Base-by-base conservation (phyloP, 1,284 basidiomycete genomes). In the Cryptococcus sp. region DNA sequence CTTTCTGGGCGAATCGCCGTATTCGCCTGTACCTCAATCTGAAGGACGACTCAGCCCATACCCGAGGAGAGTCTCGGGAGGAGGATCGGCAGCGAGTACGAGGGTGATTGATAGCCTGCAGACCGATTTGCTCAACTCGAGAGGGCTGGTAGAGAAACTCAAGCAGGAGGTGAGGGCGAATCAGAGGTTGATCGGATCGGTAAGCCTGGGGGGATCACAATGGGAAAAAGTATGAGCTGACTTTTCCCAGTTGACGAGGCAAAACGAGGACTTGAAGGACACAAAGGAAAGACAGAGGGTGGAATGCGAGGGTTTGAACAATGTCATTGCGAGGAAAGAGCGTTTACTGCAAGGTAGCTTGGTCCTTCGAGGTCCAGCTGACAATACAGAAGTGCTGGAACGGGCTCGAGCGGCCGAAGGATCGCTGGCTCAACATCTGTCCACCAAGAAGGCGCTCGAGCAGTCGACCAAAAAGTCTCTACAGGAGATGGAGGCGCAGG, bases 221-320 rank as follows among this genome's bases (percentile, higher is more conserved):
- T n/a, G n/a, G n/a, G n/a, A n/a, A n/a, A n/a, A n/a, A n/a, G 11
- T 4, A 19, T 14, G 10, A 11, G 41, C 31, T 43, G 28, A 54
- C 23, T 12, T 10, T 10, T n/a, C n/a, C n/a, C 45, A 73, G 66
- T 55, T 74, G 19, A 71, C 69, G 2, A 50, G 69, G n/a, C 65
- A 68, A 48, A 68, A 55, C 18, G 72, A 72, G 40, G 71, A 71
- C 53, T 54, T 72, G 26, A 66, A 68, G 42, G 71, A 72, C 46
- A 70, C 68, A 3, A 61, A 63, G 40, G 69, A 70, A 32, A 53
- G 72, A 35, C 66, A 68, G 60, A 52, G 69, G n/a, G 54, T 58
- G 14, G 69, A 74, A 48, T 60, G 59, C 26, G 71, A 74, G 25
- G 58, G 65, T 2, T 46, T 70, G 41, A 65, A 71, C 45, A 70